phyloP scores from a whole-genome alignment of 2,329 filamentous ascomycete genomes.

The Chrysoporthe cubensis region DNA sequence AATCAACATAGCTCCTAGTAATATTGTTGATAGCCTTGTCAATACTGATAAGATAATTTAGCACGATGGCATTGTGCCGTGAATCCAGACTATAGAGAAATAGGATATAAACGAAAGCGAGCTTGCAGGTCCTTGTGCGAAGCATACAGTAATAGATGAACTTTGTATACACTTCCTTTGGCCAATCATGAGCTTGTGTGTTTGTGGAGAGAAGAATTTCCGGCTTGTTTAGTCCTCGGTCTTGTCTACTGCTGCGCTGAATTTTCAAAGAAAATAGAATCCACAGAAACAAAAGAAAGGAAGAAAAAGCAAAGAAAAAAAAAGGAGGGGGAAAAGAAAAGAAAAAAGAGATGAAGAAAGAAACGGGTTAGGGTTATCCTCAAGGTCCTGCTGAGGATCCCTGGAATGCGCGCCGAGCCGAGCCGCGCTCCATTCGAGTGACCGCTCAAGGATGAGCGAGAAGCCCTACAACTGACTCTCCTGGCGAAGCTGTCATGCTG shows the following conservation, averaged over 20 bases:
- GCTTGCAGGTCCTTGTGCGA: conserved; percentile 4
- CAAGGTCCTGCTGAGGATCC: not conserved
- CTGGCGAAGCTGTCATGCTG: not conserved
- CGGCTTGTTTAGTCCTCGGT: too few relatives aligned
- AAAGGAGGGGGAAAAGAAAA: too few relatives aligned
- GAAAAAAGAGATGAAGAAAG: too few relatives aligned
- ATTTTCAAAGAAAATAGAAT: too few relatives aligned
- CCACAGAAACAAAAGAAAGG: too few relatives aligned
- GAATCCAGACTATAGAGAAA: conserved; percentile 25
- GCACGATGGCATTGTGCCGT: conserved; percentile 33
- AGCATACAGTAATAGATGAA: too few relatives aligned
- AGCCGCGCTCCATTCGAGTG: not conserved
- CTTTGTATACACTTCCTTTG: too few relatives aligned
- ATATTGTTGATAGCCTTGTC: conserved; percentile 30
- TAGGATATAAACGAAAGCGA: conserved; percentile 30
- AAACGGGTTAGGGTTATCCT: not conserved
- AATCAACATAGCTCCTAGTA: conserved; percentile 31
- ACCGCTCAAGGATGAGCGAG: not conserved
- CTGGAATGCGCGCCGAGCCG: not conserved
- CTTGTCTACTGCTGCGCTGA: too few relatives aligned
- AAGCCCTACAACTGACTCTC: not conserved
- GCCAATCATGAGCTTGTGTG: too few relatives aligned
- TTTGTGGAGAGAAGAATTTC: too few relatives aligned
- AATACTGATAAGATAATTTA: conserved; percentile 32
- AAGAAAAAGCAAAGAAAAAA: too few relatives aligned